phyloP scores from a whole-genome alignment of 2,329 filamentous ascomycete species.

The Neofusicoccum sp. region DNA sequence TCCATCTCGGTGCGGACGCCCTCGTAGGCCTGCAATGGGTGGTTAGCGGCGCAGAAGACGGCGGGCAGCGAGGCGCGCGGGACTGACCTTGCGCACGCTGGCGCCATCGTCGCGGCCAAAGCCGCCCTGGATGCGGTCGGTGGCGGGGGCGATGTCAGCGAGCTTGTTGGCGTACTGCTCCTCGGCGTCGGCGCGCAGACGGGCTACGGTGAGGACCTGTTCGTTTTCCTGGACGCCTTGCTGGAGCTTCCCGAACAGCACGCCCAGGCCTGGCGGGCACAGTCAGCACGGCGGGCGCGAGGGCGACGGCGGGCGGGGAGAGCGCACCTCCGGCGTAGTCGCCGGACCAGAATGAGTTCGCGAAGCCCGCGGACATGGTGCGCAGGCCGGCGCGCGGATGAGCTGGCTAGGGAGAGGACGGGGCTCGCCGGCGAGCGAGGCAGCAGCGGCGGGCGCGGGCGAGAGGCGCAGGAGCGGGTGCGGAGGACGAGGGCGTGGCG shows the following conservation, averaged over 20 bases:
- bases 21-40: conserved; percentile 77
- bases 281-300: conserved; percentile 28
- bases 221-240: conserved; percentile 95
- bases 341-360: conserved; percentile 95
- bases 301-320: conserved; percentile 9
- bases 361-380: conserved; percentile 60
- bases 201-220: conserved; percentile 87
- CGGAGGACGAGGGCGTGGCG: not conserved
- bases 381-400: conserved; percentile 18
- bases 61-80: not conserved
- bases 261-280: conserved; percentile 68
- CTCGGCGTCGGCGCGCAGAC: conserved; percentile 93
- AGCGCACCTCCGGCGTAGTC: conserved; percentile 89
- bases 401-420: conserved; percentile 5
- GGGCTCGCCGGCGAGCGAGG: conserved; percentile 5
- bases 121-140: conserved; percentile 80
- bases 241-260: conserved; percentile 94
- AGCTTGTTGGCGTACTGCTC: conserved; percentile 83
- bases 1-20: conserved; percentile 92
- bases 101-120: conserved; percentile 93
- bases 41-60: conserved; percentile 27
- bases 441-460: not conserved
- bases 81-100: conserved; percentile 83
- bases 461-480: not conserved
- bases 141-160: conserved; percentile 76